phyloP scores from a whole-genome alignment of 2,329 filamentous ascomycete genomes.

The Cladosporium colombiae region DNA sequence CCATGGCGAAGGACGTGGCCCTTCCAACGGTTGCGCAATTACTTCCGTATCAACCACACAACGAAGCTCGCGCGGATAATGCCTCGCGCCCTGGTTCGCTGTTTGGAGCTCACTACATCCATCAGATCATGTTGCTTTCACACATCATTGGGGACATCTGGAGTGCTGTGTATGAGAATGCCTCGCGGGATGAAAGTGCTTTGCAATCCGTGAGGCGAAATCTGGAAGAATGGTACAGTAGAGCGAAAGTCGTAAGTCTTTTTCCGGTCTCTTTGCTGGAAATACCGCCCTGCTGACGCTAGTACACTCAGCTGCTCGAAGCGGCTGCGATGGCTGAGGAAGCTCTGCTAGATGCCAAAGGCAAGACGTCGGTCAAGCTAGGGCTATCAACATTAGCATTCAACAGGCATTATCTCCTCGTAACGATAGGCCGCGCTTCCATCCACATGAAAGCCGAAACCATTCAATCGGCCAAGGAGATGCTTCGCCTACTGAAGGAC shows the following conservation, averaged over 20 bases:
- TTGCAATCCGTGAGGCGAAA: conserved; percentile 13
- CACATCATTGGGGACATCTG: conserved; percentile 25
- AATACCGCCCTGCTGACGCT: not conserved
- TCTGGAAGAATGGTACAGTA: conserved; percentile 26
- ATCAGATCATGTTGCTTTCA: conserved; percentile 24
- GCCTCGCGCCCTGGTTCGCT: conserved; percentile 16
- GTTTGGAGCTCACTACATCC: conserved; percentile 28
- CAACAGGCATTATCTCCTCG: conserved; percentile 22
- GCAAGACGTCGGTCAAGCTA: conserved; percentile 22
- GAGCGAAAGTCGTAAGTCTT: conserved; percentile 6
- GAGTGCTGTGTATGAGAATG: conserved; percentile 21
- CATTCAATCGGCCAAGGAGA: conserved; percentile 18
- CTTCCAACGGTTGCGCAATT: conserved; percentile 27
- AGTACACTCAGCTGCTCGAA: conserved; percentile 23
- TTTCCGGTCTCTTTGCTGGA: not conserved
- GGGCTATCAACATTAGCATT: conserved; percentile 24
- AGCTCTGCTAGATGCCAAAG: conserved; percentile 24
- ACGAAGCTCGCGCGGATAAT: not conserved
- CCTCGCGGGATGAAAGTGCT: not conserved
- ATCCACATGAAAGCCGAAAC: conserved; percentile 4
- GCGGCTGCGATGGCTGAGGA: conserved; percentile 26
- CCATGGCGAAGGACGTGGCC: conserved; percentile 24
- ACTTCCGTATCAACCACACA: conserved; percentile 22
- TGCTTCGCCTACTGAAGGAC: conserved; percentile 25
- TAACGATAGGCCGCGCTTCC: conserved; percentile 23